Evolutionary conservation across 441 rosid species (phyloP), one percentile per base, ranked within the genome.

Genomic region (Syzygium malaccense): DNA sequence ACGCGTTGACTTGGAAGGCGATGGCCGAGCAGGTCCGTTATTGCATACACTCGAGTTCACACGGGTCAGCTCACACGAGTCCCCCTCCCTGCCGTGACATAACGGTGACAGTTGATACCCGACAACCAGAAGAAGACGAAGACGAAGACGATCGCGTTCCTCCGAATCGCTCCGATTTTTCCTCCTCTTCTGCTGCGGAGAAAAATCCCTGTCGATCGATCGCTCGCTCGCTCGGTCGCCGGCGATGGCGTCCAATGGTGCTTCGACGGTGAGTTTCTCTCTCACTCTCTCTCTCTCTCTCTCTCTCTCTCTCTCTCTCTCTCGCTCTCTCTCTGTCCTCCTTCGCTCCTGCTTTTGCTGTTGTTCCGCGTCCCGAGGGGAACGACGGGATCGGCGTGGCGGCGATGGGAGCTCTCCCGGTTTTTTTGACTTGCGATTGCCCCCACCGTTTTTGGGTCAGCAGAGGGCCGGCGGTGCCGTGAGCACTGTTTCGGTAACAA

Each of bases 171-270:
- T 20, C 48, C 51, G 51, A 75, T 20, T 37, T 37, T 12, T 0
- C 80, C 80, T 37, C 80, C 45, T 12, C 20, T 37, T 18, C 1
- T 10, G 68, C 68, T 8, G 75, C 48, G 37, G 5, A 20, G 57
- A 53, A 64, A 64, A 64, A 64, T 64, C 20, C 86, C 26, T 41
- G 55, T 84, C 85, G 55, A 71, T 88, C 88, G 55, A 88, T 86
- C 87, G 33, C 45, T 66, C 78, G 19, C 33, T 19, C 75, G 19
- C 79, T 88, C 87, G 86, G 8, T 45, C 87, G 48, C 91, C 93
- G 55, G 53, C 83, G 90, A 97, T 97, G 99, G 95, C 98, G 88
- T 93, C 96, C 87, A 96, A 95, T 90, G 98, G 98, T 87, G 95
- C 95, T 93, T 94, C 98, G 75, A 87, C 94, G 98, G 99, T 97